Percentiles rank a stretch among this genome's conserved stretches.
These are phyloP conservation scores for Penicillium sp. DNA, from an alignment of 2,329 filamentous ascomycete species.

Conservation along the genomic window DNA sequence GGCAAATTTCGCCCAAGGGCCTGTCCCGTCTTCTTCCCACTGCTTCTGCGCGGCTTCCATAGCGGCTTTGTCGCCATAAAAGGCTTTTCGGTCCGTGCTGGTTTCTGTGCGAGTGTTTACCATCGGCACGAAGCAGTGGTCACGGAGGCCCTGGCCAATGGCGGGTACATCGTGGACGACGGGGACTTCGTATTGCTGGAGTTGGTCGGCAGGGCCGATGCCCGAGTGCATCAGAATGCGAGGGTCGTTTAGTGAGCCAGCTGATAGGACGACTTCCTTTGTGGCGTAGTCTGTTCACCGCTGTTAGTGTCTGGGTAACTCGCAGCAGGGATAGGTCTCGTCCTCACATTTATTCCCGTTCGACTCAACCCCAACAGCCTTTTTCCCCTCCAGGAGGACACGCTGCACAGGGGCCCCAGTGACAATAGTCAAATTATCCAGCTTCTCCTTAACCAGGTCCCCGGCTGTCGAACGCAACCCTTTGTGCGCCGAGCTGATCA, in stretches of 20 bases:
- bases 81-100: slow-evolving; percentile 5
- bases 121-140: slow-evolving; percentile 18
- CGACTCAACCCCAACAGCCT: slow-evolving; percentile 45
- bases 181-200: slow-evolving; percentile 10
- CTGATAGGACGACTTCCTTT: slow-evolving; percentile 17
- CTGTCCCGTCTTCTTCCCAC: slow-evolving; percentile 46
- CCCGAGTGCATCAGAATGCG: slow-evolving; percentile 13
- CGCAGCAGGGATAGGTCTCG: not conserved
- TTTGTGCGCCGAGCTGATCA: slow-evolving; percentile 50
- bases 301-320: not conserved
- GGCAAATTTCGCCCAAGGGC: slow-evolving; percentile 34
- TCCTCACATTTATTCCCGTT: slow-evolving; percentile 40
- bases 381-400: slow-evolving; percentile 47
- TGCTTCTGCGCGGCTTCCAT: slow-evolving; percentile 29
- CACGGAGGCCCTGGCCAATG: slow-evolving; percentile 19
- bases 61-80: slow-evolving; percentile 10
- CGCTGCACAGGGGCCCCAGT: slow-evolving; percentile 49
- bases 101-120: slow-evolving; percentile 4
- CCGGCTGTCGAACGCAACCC: slow-evolving; percentile 51
- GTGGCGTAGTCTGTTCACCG: slow-evolving; percentile 6
- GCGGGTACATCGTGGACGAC: slow-evolving; percentile 16
- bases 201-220: slow-evolving; percentile 9
- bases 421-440: slow-evolving; percentile 53
- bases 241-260: slow-evolving; percentile 17
- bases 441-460: slow-evolving; percentile 46